phyloP scores from a whole-genome alignment of 208 protist genomes.

The Paratrypanosoma confusum region DNA sequence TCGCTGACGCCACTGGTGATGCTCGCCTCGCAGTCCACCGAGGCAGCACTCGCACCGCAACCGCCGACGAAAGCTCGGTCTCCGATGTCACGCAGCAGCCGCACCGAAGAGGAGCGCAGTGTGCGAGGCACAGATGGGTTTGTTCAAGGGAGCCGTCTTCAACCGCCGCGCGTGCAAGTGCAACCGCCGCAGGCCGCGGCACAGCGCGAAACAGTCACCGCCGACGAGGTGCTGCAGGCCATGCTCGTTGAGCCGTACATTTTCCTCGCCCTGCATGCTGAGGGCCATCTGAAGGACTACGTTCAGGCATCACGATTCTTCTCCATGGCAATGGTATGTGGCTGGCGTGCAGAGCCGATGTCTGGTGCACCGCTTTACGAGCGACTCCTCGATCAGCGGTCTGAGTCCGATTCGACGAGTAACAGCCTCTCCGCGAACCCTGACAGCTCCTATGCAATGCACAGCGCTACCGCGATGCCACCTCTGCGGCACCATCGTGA shows the following conservation, averaged over 20 bases:
- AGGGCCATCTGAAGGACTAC: slow-evolving; percentile 57
- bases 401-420: too few species aligned
- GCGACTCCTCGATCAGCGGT: too few species aligned
- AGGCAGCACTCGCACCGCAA: too few species aligned
- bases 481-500: slow-evolving; percentile 3
- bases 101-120: too few species aligned
- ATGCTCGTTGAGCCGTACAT: slow-evolving; percentile 15
- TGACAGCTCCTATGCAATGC: not conserved
- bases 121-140: not conserved
- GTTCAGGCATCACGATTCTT: slow-evolving; percentile 51
- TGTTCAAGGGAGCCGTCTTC: not conserved
- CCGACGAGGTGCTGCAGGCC: too few species aligned
- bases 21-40: too few species aligned
- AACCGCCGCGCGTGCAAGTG: slow-evolving; percentile 3
- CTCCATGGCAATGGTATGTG: slow-evolving; percentile 48
- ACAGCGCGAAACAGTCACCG: not conserved
- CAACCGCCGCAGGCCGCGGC: not conserved
- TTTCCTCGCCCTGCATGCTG: slow-evolving; percentile 33
- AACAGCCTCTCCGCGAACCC: slow-evolving; percentile 1
- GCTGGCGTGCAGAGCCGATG: slow-evolving; percentile 49
- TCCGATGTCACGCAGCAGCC: too few species aligned
- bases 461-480: not conserved
- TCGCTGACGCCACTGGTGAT: too few species aligned
- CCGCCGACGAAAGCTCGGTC: too few species aligned
- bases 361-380: too few species aligned